These are phyloP conservation scores for Clonostachys rosea DNA, from an alignment of 2,329 filamentous ascomycete genomes.

Conservation along the genomic window DNA sequence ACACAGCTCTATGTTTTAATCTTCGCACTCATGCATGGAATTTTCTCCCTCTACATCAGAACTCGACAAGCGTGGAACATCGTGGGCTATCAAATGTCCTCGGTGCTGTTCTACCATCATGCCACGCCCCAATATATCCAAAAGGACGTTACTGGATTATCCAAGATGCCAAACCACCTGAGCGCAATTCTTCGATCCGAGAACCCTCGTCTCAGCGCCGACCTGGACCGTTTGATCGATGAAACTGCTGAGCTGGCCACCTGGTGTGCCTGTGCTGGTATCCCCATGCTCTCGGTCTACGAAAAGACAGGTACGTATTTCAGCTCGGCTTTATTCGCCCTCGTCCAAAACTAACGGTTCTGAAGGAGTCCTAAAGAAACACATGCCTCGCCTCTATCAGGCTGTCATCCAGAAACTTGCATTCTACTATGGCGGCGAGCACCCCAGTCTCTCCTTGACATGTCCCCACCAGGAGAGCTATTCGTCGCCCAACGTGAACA, in stretches of 20 bases:
- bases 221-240: slow-evolving; percentile 78
- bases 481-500: slow-evolving; percentile 14
- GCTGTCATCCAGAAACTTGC: slow-evolving; percentile 75
- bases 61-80: slow-evolving; percentile 75
- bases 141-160: slow-evolving; percentile 73
- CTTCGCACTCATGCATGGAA: slow-evolving; percentile 67
- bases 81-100: slow-evolving; percentile 71
- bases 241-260: slow-evolving; percentile 89
- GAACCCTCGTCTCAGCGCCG: slow-evolving; percentile 64
- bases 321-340: neutral
- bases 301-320: slow-evolving; percentile 72
- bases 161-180: slow-evolving; percentile 75
- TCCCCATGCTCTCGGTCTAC: slow-evolving; percentile 84
- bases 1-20: slow-evolving; percentile 61
- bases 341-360: slow-evolving; percentile 7
- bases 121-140: slow-evolving; percentile 89
- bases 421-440: slow-evolving; percentile 77
- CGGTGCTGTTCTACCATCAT: slow-evolving; percentile 91
- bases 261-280: slow-evolving; percentile 88
- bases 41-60: slow-evolving; percentile 88
- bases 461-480: slow-evolving; percentile 34
- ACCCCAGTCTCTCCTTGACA: slow-evolving; percentile 62
- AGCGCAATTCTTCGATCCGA: slow-evolving; percentile 80
- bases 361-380: slow-evolving; percentile 83
- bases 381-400: slow-evolving; percentile 79